phyloP scores from a whole-genome alignment of 306 rosid species.

The cucumber (Cucumis sativus) region Cucumber_9930_V3 NC_026658.2:4081001-4081500 shows the following conservation, averaged over 20 bases:
- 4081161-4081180: not conserved
- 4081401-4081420: conserved; percentile 91
- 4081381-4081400: conserved; percentile 96
- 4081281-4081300: not conserved
- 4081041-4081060: not conserved
- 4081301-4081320: conserved; percentile 59
- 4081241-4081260: not conserved
- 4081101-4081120: not conserved
- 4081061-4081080: not conserved
- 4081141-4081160: not conserved
- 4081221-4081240: not conserved
- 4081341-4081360: conserved; percentile 86
- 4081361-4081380: conserved; percentile 99
- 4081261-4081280: not conserved
- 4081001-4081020: not conserved
- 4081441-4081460: not conserved
- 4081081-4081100: not conserved
- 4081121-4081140: not conserved
- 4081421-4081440: conserved; percentile 48
- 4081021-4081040: not conserved
- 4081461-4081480: no score
- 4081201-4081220: not conserved
- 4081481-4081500: no score
- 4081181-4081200: not conserved
- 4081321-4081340: conserved; percentile 93